Evolutionary conservation across 345 rosid genomes (phyloP).

Genomic region (Gossypium longicalyx): DNA sequence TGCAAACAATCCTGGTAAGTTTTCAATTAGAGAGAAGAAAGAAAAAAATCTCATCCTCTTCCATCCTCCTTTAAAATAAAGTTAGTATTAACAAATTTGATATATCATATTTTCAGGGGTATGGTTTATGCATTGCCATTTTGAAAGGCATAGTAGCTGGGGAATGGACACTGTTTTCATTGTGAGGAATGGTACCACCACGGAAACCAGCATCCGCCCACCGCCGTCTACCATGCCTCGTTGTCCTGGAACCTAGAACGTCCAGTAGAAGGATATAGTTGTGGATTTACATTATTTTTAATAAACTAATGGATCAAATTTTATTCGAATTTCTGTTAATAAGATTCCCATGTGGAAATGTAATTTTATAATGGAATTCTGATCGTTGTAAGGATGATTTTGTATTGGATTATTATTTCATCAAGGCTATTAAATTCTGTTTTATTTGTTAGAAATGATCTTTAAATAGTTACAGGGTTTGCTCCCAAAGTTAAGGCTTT

Average conservation of each 20-base stretch:
- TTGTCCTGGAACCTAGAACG: constrained; percentile 20
- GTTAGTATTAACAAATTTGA: neutral
- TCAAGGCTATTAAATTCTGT: no score
- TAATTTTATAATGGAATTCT: neutral
- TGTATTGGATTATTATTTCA: no score
- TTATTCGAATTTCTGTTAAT: neutral
- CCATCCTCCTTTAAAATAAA: neutral
- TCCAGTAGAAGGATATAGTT: neutral
- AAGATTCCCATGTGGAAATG: neutral
- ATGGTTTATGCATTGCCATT: constrained; percentile 35
- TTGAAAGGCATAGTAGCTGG: constrained; percentile 27
- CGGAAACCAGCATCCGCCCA: neutral
- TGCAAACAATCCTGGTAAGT: constrained; percentile 26
- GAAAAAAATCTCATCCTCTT: no score
- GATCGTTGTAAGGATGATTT: no score
- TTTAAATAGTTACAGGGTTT: no score
- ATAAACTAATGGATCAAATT: neutral
- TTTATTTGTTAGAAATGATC: no score
- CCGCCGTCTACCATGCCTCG: constrained; percentile 14
- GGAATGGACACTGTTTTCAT: constrained; percentile 35
- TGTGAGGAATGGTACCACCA: constrained; percentile 23
- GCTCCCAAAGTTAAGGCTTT: no score
- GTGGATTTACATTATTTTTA: neutral
- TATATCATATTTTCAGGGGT: constrained; percentile 20
- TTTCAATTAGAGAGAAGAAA: no score